Conservation (phyloP, 768 basidiomycete species). For the Russula abietina region DNA sequence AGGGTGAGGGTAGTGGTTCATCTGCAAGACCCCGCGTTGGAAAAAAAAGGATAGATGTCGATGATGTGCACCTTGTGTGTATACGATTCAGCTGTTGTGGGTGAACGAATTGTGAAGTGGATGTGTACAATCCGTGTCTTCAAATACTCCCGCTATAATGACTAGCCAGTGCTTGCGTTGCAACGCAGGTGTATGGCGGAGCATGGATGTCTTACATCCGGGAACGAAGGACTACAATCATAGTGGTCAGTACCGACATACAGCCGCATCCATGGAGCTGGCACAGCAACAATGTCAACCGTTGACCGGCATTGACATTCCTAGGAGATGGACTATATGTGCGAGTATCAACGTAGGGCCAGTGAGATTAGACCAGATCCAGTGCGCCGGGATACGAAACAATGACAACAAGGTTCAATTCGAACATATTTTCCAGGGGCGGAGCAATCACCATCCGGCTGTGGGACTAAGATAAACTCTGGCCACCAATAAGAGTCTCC, state of each 20-base stretch:
- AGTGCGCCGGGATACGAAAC: neutral
- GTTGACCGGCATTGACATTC: neutral
- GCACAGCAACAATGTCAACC: neutral
- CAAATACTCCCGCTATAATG: conserved; percentile 9
- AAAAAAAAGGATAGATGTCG: neutral
- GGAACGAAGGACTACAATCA: neutral
- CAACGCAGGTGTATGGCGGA: conserved; percentile 5
- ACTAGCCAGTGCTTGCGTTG: neutral
- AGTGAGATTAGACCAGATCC: neutral
- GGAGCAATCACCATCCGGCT: neutral
- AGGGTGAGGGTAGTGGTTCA: conserved; percentile 6
- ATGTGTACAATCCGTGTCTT: neutral
- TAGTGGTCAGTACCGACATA: neutral
- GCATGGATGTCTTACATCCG: neutral
- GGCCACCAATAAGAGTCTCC: neutral
- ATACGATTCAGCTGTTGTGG: neutral
- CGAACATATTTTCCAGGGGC: neutral
- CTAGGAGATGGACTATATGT: neutral
- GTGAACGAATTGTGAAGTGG: conserved; percentile 7
- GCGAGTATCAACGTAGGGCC: neutral
- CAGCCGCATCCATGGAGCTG: conserved; percentile 14
- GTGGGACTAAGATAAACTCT: neutral
- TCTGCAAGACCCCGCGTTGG: neutral
- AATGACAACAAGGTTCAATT: neutral
- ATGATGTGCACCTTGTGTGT: conserved; percentile 5